Percentiles rank a stretch among this genome's conserved stretches.
phyloP scores from a whole-genome alignment of 352 stramenopile species.

The Phytophthora hibernalis region DNA sequence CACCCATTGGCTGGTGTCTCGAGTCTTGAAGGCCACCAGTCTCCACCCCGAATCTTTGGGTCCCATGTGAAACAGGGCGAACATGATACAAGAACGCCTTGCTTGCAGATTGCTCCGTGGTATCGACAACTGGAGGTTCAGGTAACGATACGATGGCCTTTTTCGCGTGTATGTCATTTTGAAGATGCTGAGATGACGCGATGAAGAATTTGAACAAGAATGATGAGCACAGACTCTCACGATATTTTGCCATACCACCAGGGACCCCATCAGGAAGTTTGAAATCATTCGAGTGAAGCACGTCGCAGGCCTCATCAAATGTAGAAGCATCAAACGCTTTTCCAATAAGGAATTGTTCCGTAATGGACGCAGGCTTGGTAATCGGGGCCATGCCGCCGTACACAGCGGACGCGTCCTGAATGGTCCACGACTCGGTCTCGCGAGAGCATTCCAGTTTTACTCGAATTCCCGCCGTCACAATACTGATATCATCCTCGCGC shows the following conservation, averaged over 20 bases:
- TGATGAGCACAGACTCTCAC: constrained; percentile 93
- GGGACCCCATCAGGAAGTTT: constrained; percentile 91
- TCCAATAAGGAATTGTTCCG: constrained; percentile 78
- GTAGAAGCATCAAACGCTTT: constrained; percentile 82
- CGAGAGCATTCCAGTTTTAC: constrained; percentile 74
- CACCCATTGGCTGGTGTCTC: constrained; percentile 59
- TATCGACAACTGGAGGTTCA: constrained; percentile 40
- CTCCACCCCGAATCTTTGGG: constrained; percentile 68
- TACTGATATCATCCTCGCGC: constrained; percentile 97
- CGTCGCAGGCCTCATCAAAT: constrained; percentile 84
- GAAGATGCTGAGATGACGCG: constrained; percentile 63
- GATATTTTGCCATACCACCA: constrained; percentile 95
- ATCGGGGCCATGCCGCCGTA: constrained; percentile 80
- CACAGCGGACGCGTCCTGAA: constrained; percentile 61
- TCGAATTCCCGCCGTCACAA: constrained; percentile 95
- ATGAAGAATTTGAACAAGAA: constrained; percentile 97
- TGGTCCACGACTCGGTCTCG: constrained; percentile 80
- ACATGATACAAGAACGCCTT: constrained; percentile 65
- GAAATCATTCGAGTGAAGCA: constrained; percentile 90
- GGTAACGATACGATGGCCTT: constrained; percentile 25
- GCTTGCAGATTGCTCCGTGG: constrained; percentile 53
- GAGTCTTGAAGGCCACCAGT: constrained; percentile 71
- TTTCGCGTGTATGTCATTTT: constrained; percentile 42
- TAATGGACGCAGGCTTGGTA: constrained; percentile 60
- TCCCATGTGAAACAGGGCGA: constrained; percentile 60